Base-by-base conservation (phyloP, 1,139 yeast genomes). In the Sugiyamaella japonica region DNA sequence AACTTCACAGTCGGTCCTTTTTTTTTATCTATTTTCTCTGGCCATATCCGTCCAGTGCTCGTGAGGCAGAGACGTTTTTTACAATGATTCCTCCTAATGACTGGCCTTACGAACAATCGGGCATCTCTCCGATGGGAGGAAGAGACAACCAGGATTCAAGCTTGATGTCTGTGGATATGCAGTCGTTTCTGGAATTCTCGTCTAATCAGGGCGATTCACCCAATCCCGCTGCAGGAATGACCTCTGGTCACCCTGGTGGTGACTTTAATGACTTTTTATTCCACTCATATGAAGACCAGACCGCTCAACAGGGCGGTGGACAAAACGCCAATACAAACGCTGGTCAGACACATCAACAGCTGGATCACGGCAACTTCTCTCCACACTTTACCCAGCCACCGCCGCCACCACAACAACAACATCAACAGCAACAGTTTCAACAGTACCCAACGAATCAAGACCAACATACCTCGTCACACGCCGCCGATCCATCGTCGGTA, bases 211-310 rank as follows among this genome's bases (percentile, higher is more conserved):
- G 45, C 8, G 53, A 53, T 34, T 49, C 56, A 17, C 41, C 52
- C 8, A 42, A 28, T 20, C 42, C 41, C 6, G 34, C 31, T 2
- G 20, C n/a, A 23, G 31, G 23, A 13, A 32, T 36, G 12, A 39
- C 23, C 23, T 28, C 36, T 20, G 3, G 5, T 17, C 53, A 53
- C 17, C 52, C 46, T 17, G 51, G 49, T 44, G 34, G 51, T 13
- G 58, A 57, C 23, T 57, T 55, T 50, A 55, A 57, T 38, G 60
- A 54, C 25, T 57, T 57, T 36, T 48, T 57, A 16, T 53, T 53
- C 41, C 53, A 53, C 39, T 39, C 42, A 2, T 49, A 42, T 31
- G 32, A 28, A 13, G 53, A 45, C 37, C 36, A 40, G 17, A 15
- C 13, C 7, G 43, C 43, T 3, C 28, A 39, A 13, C 29, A 39